A percentile compares a stretch with the other conserved stretches of the same genome.
Conservation (phyloP, 225 moss, liverwort and hornwort species). For the Ulota crispa region DNA sequence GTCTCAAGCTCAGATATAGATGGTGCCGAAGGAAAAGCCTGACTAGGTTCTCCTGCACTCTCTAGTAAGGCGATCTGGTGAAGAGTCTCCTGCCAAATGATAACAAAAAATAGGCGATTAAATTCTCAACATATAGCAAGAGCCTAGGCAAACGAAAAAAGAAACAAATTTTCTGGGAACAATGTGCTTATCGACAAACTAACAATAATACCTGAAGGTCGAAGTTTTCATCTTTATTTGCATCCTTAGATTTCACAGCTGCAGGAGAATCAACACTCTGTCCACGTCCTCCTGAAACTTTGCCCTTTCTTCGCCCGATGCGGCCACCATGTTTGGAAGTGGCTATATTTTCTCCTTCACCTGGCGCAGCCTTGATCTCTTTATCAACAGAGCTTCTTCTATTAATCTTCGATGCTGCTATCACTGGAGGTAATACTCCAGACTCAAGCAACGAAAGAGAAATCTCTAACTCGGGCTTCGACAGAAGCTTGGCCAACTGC, state of each 20-base stretch:
- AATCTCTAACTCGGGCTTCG: conserved; percentile 64
- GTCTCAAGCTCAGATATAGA: conserved; percentile 15
- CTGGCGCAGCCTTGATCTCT: conserved; percentile 26
- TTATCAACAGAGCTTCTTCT: conserved; percentile 27
- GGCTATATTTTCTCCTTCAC: conserved; percentile 24
- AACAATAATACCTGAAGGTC: conserved; percentile 40
- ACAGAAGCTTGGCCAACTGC: conserved; percentile 77
- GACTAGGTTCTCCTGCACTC: conserved; percentile 27
- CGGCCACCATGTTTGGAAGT: conserved; percentile 34
- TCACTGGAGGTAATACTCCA: conserved; percentile 59
- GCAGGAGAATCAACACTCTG: conserved; percentile 30
- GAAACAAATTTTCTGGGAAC: not conserved
- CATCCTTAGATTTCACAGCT: conserved; percentile 20
- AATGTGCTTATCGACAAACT: not conserved
- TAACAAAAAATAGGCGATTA: conserved; percentile 7
- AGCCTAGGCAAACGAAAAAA: not conserved
- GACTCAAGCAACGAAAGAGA: conserved; percentile 70
- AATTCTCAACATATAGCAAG: not conserved
- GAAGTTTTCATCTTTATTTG: conserved; percentile 31
- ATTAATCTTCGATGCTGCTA: conserved; percentile 30
- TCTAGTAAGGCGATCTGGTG: conserved; percentile 44
- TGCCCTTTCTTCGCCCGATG: conserved; percentile 38
- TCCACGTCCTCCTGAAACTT: conserved; percentile 34
- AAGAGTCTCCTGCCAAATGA: conserved; percentile 42
- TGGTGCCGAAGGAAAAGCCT: conserved; percentile 14